phyloP scores from a whole-genome alignment of 1,139 yeast species.

The Blastobotrys malaysiensis region DNA sequence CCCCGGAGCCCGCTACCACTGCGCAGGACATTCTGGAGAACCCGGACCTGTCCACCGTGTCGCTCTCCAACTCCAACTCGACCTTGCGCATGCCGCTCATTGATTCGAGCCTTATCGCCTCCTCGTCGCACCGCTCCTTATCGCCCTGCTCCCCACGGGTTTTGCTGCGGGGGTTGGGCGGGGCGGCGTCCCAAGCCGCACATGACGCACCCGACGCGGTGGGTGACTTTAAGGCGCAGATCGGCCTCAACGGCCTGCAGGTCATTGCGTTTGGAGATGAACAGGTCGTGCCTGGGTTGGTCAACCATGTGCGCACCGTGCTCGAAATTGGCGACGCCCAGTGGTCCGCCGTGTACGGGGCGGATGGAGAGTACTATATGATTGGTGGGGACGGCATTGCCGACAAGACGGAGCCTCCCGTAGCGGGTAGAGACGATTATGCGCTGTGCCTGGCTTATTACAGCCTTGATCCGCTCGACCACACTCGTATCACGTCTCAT shows the following conservation, averaged over 20 bases:
- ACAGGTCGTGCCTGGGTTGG: not conserved
- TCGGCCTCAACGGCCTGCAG: not conserved
- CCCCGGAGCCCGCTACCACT: not conserved
- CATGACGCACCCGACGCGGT: not conserved
- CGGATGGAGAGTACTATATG: not conserved
- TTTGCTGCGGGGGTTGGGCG: not conserved
- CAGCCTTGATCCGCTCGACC: not conserved
- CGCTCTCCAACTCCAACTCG: slow-evolving; percentile 16
- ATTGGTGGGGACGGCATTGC: not conserved
- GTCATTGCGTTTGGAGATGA: not conserved
- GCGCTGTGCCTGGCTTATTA: not conserved
- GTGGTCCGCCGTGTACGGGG: not conserved
- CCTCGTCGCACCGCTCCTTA: not conserved
- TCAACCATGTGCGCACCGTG: not conserved
- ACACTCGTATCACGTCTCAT: not conserved
- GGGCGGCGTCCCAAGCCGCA: not conserved
- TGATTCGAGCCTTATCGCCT: slow-evolving; percentile 5
- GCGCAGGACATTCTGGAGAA: slow-evolving; percentile 6
- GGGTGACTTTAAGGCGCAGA: not conserved
- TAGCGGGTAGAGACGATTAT: not conserved
- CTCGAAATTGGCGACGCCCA: not conserved
- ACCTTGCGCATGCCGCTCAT: slow-evolving; percentile 18
- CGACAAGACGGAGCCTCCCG: not conserved
- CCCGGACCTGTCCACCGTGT: slow-evolving; percentile 15
- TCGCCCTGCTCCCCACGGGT: not conserved